These are phyloP conservation scores for Fragilaria radians DNA, from an alignment of 108 stramenopile species.

Conservation along the genomic window DNA sequence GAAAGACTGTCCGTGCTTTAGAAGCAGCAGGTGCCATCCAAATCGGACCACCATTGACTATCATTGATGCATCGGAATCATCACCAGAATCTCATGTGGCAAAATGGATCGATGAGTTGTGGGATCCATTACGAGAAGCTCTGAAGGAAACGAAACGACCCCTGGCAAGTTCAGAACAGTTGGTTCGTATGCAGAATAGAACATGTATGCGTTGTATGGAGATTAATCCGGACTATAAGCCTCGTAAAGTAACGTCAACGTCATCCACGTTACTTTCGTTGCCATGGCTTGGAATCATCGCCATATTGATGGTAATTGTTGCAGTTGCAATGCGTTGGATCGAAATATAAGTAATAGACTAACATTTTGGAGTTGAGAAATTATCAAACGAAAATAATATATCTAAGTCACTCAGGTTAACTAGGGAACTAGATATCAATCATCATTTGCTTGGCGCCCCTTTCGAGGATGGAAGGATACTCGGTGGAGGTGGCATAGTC, in stretches of 20 bases:
- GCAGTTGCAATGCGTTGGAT: too few relatives aligned
- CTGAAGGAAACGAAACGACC: slow-evolving; percentile 2
- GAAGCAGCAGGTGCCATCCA: slow-evolving; percentile 46
- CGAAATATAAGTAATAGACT: too few relatives aligned
- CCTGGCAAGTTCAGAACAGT: slow-evolving; percentile 1
- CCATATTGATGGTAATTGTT: not conserved
- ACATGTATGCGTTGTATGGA: slow-evolving; percentile 5
- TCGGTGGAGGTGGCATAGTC: too few relatives aligned
- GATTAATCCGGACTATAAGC: slow-evolving; percentile 24
- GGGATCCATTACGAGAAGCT: slow-evolving; percentile 13
- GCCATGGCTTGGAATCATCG: too few relatives aligned
- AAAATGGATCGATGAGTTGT: slow-evolving; percentile 23
- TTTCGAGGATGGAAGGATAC: too few relatives aligned
- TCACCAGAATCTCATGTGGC: slow-evolving; percentile 51
- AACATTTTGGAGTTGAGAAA: too few relatives aligned
- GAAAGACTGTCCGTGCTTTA: slow-evolving; percentile 49
- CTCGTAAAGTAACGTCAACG: not conserved
- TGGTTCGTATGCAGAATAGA: slow-evolving; percentile 12
- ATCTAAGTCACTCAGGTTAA: too few relatives aligned
- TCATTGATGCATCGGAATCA: slow-evolving; percentile 65
- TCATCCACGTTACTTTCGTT: too few relatives aligned
- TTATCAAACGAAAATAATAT: too few relatives aligned
- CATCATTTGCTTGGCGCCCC: too few relatives aligned
- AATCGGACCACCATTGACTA: slow-evolving; percentile 46
- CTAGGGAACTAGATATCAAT: too few relatives aligned